Evolutionary conservation across 2,329 filamentous ascomycete genomes (phyloP).

Genomic region (Cladosporium velox): DNA sequence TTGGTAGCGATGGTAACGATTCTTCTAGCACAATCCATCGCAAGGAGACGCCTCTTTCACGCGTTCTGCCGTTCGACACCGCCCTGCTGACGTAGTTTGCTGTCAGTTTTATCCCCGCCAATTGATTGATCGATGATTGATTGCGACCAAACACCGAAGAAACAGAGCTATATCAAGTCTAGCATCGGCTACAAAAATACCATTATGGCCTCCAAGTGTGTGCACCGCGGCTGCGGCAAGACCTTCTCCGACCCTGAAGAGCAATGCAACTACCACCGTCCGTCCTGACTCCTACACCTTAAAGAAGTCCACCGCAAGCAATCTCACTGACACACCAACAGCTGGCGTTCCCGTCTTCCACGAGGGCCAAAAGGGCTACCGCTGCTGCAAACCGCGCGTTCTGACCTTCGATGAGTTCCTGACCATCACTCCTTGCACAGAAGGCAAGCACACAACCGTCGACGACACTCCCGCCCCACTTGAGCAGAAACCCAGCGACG

Average conservation of each 20-base stretch:
- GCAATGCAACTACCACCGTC: conserved; percentile 83
- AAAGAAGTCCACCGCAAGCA: neutral
- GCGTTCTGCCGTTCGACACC: conserved; percentile 11
- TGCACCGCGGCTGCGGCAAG: conserved; percentile 95
- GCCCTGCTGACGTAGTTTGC: conserved; percentile 19
- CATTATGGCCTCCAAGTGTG: conserved; percentile 78
- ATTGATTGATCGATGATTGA: conserved; percentile 1
- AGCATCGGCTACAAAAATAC: neutral
- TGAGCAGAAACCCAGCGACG: conserved; percentile 28
- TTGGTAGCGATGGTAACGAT: neutral
- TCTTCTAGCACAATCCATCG: neutral
- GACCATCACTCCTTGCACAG: conserved; percentile 85
- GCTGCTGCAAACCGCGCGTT: conserved; percentile 96
- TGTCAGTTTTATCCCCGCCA: conserved; percentile 15
- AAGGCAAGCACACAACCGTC: conserved; percentile 86
- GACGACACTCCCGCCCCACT: conserved; percentile 62
- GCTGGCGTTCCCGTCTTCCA: conserved; percentile 73
- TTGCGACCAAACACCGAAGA: conserved; percentile 3
- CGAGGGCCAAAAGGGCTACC: conserved; percentile 99
- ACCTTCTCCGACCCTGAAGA: conserved; percentile 78
- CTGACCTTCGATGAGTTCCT: conserved; percentile 99
- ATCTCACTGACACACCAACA: conserved; percentile 15
- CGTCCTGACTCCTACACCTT: neutral
- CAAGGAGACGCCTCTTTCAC: neutral
- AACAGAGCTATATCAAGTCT: neutral